phyloP scores from a whole-genome alignment of 2,329 filamentous ascomycete species.

The Fusarium sp. region DNA sequence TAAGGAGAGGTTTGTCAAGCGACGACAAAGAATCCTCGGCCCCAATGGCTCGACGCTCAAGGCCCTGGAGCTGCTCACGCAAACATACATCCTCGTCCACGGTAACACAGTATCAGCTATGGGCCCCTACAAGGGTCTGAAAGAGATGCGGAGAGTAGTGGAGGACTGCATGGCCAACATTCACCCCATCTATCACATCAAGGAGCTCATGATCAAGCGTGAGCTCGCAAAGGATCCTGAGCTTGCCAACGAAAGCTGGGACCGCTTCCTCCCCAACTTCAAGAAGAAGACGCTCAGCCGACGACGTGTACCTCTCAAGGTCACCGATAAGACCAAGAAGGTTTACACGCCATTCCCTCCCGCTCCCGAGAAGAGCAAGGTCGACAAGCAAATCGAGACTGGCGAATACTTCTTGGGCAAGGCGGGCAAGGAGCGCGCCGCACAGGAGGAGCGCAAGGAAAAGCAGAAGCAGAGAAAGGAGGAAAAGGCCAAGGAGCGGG shows the following conservation, averaged over 20 bases:
- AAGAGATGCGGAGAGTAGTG: slow-evolving; percentile 90
- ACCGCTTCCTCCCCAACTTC: slow-evolving; percentile 96
- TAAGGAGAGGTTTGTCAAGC: slow-evolving; percentile 96
- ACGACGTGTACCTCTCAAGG: slow-evolving; percentile 84
- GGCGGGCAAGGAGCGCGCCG: slow-evolving; percentile 89
- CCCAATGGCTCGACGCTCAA: slow-evolving; percentile 94
- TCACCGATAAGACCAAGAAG: slow-evolving; percentile 96
- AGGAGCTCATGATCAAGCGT: slow-evolving; percentile 91
- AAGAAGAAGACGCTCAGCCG: slow-evolving; percentile 93
- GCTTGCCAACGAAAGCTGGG: slow-evolving; percentile 91
- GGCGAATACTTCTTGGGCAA: slow-evolving; percentile 98
- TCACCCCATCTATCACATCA: slow-evolving; percentile 89
- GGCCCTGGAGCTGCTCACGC: slow-evolving; percentile 91
- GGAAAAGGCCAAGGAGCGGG: slow-evolving; percentile 87
- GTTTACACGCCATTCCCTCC: slow-evolving; percentile 97
- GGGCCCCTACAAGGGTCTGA: slow-evolving; percentile 93
- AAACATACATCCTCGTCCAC: slow-evolving; percentile 95
- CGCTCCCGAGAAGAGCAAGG: slow-evolving; percentile 97
- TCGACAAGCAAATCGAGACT: slow-evolving; percentile 97
- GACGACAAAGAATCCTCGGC: slow-evolving; percentile 91
- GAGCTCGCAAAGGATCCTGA: slow-evolving; percentile 92
- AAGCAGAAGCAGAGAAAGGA: slow-evolving; percentile 90
- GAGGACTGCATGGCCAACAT: slow-evolving; percentile 98
- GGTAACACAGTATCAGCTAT: slow-evolving; percentile 95
- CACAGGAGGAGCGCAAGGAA: slow-evolving; percentile 84